Base-by-base conservation (phyloP, 768 basidiomycete species). In the Phlebiopsis gigantea region DNA sequence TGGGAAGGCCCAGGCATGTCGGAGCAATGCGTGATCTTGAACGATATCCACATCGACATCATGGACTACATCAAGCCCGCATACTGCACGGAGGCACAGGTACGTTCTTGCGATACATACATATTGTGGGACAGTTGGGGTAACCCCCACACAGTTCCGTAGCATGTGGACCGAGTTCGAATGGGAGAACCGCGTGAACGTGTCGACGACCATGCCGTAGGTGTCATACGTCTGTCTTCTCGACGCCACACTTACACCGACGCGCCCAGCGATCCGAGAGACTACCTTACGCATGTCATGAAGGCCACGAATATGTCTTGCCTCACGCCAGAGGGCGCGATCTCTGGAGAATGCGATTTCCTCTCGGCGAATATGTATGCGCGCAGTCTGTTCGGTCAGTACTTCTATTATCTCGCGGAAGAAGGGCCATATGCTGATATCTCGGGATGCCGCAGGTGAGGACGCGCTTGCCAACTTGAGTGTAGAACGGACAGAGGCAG, bases 121-220 rank as follows among this genome's bases (percentile, higher is more conserved):
- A 22, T 6, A 46, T 10, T 12, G 28, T 24, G 31, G 25, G 1
- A 43, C 30, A 25, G 19, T 4, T 57, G 12, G 26, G 31, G 29
- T 39, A 39, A 25, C 53, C 48, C 14, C 44, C 34, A 17, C 17
- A 7, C 64, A 95, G 89, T 96, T 96, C 84, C 84, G 96, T 29
- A 91, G 84, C 70, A 96, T 96, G 93, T 97, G 96, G 96, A 99
- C 95, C 25, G 97, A 98, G 71, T 99, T 99, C 66, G 96, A 99
- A 71, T 99, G 96, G 96, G 96, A 99, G 79, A 99, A 99, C 75
- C 83, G 95, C 64, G 96, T 98, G 55, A 98, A 98, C 67, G 91
- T 98, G 54, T 87, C 85, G 62, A 90, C 87, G 46, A 72, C 83
- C 22, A 83, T 95, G 71, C 81, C 86, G 88, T 91, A 73, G 64